These are phyloP conservation scores for Hypoxylon sp. DNA, from an alignment of 2,329 filamentous ascomycete species.

Conservation along the genomic window DNA sequence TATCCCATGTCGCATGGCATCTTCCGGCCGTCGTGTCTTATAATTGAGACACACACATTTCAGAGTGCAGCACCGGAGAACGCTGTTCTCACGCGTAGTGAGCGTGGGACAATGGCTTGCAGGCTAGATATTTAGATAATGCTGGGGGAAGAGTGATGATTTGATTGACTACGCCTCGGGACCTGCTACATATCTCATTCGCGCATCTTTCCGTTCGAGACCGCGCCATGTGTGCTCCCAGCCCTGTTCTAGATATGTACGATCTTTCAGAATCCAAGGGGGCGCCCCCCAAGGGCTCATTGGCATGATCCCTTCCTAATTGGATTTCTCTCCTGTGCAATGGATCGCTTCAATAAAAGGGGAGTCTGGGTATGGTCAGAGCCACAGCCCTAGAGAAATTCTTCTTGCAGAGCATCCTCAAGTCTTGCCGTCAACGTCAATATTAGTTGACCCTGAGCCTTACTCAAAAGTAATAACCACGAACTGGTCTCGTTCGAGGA, in stretches of 20 bases:
- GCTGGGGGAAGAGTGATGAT: constrained; percentile 19
- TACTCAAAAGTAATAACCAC: not conserved
- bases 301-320: not conserved
- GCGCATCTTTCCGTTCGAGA: constrained; percentile 16
- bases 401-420: not conserved
- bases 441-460: not conserved
- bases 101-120: constrained; percentile 20
- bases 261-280: not conserved
- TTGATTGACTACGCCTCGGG: not conserved
- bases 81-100: constrained; percentile 4
- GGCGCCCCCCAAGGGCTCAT: not conserved
- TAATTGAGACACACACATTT: constrained; percentile 11
- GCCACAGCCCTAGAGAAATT: not conserved
- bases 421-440: not conserved
- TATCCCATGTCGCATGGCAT: constrained; percentile 11
- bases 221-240: constrained; percentile 3
- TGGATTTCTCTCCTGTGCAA: not conserved
- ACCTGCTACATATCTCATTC: constrained; percentile 15
- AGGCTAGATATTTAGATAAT: constrained; percentile 33
- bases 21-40: constrained; percentile 10
- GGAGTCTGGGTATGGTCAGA: not conserved
- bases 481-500: not conserved
- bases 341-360: not conserved
- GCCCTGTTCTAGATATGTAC: not conserved
- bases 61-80: constrained; percentile 2